These are phyloP conservation scores for Saturnispora besseyi DNA, from an alignment of 805 yeast species.

Conservation along the genomic window DNA sequence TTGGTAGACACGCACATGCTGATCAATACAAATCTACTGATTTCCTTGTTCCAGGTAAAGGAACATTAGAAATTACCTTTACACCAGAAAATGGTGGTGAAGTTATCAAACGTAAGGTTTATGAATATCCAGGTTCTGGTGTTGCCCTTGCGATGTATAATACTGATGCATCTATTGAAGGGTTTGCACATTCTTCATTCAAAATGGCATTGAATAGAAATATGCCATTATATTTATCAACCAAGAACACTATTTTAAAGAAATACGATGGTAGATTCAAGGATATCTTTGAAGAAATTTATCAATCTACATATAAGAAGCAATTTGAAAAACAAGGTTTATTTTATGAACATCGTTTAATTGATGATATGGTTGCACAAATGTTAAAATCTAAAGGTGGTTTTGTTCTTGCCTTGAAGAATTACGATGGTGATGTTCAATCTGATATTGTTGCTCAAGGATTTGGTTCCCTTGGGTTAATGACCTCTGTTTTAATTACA, in stretches of 20 bases:
- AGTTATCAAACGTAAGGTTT: slow-evolving; percentile 42
- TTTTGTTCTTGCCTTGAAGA: slow-evolving; percentile 69
- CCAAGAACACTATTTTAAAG: slow-evolving; percentile 76
- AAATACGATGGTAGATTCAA: slow-evolving; percentile 77
- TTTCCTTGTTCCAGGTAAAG: slow-evolving; percentile 55
- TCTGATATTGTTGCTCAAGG: slow-evolving; percentile 84
- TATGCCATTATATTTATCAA: slow-evolving; percentile 58
- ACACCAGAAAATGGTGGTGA: slow-evolving; percentile 54
- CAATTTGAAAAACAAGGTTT: slow-evolving; percentile 53
- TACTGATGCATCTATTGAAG: slow-evolving; percentile 67
- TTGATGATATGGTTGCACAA: slow-evolving; percentile 85
- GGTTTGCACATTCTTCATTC: slow-evolving; percentile 75
- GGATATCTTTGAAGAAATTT: slow-evolving; percentile 65
- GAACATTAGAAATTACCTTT: slow-evolving; percentile 56
- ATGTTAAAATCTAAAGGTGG: slow-evolving; percentile 84
- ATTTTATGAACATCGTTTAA: slow-evolving; percentile 72
- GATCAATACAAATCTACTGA: slow-evolving; percentile 82
- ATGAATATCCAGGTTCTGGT: slow-evolving; percentile 56
- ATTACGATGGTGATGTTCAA: slow-evolving; percentile 82
- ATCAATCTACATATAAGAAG: slow-evolving; percentile 45
- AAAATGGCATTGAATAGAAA: slow-evolving; percentile 58
- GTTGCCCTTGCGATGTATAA: slow-evolving; percentile 79
- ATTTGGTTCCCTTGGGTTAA: slow-evolving; percentile 73
- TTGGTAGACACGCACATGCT: slow-evolving; percentile 81
- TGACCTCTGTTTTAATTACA: slow-evolving; percentile 76